Evolutionary conservation across 2,329 filamentous ascomycete genomes (phyloP), one percentile per base, ranked within the genome.

Genomic region (Cladosporium sp.): DNA sequence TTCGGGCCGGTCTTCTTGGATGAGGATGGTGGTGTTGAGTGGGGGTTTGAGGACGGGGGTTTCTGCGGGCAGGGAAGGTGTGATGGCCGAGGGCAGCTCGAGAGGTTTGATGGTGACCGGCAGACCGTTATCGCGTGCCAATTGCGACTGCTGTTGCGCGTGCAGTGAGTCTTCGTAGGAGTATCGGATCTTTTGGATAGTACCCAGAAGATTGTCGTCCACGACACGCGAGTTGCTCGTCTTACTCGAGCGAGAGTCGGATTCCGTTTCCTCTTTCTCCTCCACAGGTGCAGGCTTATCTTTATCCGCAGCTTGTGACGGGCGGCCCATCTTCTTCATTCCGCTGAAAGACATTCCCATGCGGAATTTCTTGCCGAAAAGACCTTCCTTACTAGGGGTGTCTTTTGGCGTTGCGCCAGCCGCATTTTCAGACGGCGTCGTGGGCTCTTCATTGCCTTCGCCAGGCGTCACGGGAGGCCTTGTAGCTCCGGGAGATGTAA

Each of bases 291-390:
- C 80, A 0, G 88, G 84, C 66, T 93, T 95, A 53, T 87, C 82
- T 56, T 86, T 80, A 5, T 79, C 79, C 3, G 84, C 84, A 27
- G 41, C 27, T 4, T 43, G 41, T 3, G 79, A 74, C 2, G 84
- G 85, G 13, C 89, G 81, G 11, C 83, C 83, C 12, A 92, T 76
- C 69, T 95, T 96, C 74, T 95, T 96, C 62, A 85, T 86, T 58
- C 85, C 84, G 30, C 60, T 60, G 62, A 92, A 90, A 1, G 85
- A 83, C 74, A 80, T 80, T 54, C 77, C 80, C 81, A 88, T 86
- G 42, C 86, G 83, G 68, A 95, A 91, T 61, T 89, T 89, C 72
- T 91, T 93, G 38, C 86, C 83, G 65, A 95, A 95, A 5, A 89
- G 74, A 44, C 70, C 71, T 54, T 80, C 79, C 42, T 64, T 66